Evolutionary conservation across 208 protist species (phyloP).

Genomic region (Trypanosoma melophagium): DNA sequence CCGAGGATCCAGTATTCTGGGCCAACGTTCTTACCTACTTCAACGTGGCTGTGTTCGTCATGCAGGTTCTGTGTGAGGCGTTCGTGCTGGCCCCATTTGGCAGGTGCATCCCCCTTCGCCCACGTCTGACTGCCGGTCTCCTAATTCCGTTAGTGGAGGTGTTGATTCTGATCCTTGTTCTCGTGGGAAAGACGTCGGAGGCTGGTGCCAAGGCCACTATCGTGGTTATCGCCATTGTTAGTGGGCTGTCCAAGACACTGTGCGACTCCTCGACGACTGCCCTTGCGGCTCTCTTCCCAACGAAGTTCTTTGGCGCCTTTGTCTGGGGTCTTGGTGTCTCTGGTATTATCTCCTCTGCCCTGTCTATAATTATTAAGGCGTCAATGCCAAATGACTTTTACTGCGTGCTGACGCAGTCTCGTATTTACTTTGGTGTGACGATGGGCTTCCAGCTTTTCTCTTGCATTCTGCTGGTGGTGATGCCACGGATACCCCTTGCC

Average conservation of each 20-base stretch:
- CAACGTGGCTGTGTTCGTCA: constrained; percentile 62
- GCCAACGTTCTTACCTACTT: constrained; percentile 80
- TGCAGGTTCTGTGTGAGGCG: constrained; percentile 57
- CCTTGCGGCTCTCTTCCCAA: constrained; percentile 75
- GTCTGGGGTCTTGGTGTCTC: constrained; percentile 71
- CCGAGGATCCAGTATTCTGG: constrained; percentile 58
- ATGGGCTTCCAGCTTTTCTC: constrained; percentile 53
- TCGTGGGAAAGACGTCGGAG: constrained; percentile 34
- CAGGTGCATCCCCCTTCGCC: constrained; percentile 49
- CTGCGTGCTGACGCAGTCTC: constrained; percentile 51
- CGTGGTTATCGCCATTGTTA: constrained; percentile 55
- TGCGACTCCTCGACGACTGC: constrained; percentile 82
- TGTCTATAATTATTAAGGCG: constrained; percentile 78
- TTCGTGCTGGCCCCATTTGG: constrained; percentile 47
- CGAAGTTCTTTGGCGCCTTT: constrained; percentile 71
- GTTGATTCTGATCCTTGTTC: constrained; percentile 61
- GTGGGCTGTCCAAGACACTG: constrained; percentile 72
- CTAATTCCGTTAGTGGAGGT: constrained; percentile 55
- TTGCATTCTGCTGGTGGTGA: constrained; percentile 41
- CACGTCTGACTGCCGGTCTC: constrained; percentile 54
- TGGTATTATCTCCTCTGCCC: constrained; percentile 55
- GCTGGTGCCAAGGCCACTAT: constrained; percentile 64
- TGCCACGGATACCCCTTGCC: constrained; percentile 63
- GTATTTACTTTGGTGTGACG: constrained; percentile 78
- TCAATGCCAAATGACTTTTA: constrained; percentile 54